Base-by-base conservation (phyloP, 495 filamentous ascomycete genomes). In the Lasiosphaeriaceae sp. region DNA sequence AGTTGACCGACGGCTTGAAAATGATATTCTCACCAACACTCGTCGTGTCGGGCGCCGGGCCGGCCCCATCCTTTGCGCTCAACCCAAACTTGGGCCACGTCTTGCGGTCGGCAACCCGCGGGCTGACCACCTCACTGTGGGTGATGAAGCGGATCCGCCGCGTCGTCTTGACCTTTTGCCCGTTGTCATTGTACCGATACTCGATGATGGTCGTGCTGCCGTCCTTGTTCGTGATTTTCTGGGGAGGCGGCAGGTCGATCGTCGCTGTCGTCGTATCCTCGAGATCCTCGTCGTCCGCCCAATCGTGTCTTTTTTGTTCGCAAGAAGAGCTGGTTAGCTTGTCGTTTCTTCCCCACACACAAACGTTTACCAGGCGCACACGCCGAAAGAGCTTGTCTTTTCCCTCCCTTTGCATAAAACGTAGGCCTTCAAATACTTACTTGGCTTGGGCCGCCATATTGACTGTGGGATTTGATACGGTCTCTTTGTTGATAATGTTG, bases 21-120 rank as follows among this genome's bases (percentile, higher is more conserved):
- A 92, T 83, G 74, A 98, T 97, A 79, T 98, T 97, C 77, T 98
- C 94, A 60, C 90, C 94, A 17, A 98, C 87, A 54, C 81, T 87
- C 49, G 94, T 98, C 46, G 94, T 98, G 66, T 96, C 92, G 79
- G 72, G 73, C 85, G 86, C 74, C 80, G 78, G 78, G 22, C 80
- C 80, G 3, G 71, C 82, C 65, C 86, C 85, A 72, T 97, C 94
- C 60, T 79, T 80, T 56, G 72, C 77, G 46, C 66, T 71, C 48
- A 84, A 75, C 21, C 94, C 94, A 72, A 98, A 97, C 75, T 98
- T 98, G 57, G 80, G 57, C 94, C 93, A 97, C 61, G 81, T 77
- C 70, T 91, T 87, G 62, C 94, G 90, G 78, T 95, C 92, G 44
- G 94, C 94, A 43, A 97, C 91, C 60, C 91, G 90, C 24, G 95